Evolutionary conservation across 345 rosid species (phyloP).

Genomic region (Euclidium syriacum): DNA sequence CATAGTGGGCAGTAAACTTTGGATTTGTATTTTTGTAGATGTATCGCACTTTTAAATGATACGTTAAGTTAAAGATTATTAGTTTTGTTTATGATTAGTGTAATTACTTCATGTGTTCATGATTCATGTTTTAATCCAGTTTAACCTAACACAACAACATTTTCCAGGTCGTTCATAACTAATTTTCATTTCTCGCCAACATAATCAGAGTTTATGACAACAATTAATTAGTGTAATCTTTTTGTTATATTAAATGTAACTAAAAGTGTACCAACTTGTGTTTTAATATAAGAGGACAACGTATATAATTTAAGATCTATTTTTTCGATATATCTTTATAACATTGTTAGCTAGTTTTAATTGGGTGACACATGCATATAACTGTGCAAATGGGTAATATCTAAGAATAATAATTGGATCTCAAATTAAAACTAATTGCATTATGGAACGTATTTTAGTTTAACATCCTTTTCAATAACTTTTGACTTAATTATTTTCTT

Average conservation of each 20-base stretch:
- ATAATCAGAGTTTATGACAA: not conserved
- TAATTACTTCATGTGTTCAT: too few relatives aligned
- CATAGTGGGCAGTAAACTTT: not conserved
- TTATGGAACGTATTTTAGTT: slow-evolving; percentile 17
- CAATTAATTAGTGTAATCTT: not conserved
- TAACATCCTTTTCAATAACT: slow-evolving; percentile 12
- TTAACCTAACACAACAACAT: not conserved
- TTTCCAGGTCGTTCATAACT: not conserved
- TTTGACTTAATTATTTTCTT: slow-evolving; percentile 21
- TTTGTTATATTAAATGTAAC: not conserved
- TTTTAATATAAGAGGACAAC: not conserved
- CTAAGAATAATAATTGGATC: not conserved
- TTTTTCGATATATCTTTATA: not conserved
- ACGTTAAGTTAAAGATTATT: too few relatives aligned
- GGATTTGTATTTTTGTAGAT: too few relatives aligned
- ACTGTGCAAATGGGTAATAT: not conserved
- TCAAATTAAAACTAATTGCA: not conserved
- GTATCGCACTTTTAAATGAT: too few relatives aligned
- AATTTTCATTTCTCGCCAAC: not conserved
- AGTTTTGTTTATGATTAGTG: too few relatives aligned
- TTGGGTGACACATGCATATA: not conserved
- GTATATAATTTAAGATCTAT: not conserved
- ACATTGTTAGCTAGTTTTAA: not conserved
- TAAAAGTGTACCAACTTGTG: slow-evolving; percentile 1
- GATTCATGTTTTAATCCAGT: too few relatives aligned